A percentile compares a stretch with the other conserved stretches of the same genome.
Evolutionary conservation across 805 yeast genomes (phyloP).

Genomic region (Suhomyces sp.): DNA sequence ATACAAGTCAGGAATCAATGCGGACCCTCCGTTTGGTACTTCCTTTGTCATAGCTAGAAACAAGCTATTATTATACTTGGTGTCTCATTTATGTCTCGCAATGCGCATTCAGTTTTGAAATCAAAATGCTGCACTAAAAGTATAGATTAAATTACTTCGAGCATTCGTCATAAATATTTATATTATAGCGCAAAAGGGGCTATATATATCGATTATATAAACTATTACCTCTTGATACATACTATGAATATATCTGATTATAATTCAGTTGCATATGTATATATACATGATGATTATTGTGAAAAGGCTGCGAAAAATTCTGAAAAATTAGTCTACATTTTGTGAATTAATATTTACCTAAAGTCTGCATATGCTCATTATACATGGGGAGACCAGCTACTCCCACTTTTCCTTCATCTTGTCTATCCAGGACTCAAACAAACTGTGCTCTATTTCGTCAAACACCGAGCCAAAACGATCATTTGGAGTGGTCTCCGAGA

Average conservation of each 20-base stretch:
- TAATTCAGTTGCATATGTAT: too few species aligned
- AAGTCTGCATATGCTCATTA: background rate
- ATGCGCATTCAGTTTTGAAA: background rate
- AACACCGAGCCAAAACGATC: conserved; percentile 11
- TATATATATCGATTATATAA: too few species aligned
- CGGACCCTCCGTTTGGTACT: background rate
- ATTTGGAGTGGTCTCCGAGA: background rate
- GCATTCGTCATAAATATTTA: too few species aligned
- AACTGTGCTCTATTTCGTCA: conserved; percentile 42
- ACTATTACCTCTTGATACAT: too few species aligned
- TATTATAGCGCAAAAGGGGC: too few species aligned
- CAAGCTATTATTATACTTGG: too few species aligned
- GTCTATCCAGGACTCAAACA: conserved; percentile 42
- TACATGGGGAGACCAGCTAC: background rate
- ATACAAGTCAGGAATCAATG: conserved; percentile 11
- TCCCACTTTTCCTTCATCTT: conserved; percentile 20
- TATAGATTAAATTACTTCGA: too few species aligned
- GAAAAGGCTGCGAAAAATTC: background rate
- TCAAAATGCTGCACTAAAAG: background rate
- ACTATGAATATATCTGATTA: too few species aligned
- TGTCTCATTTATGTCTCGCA: background rate
- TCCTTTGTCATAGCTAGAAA: background rate
- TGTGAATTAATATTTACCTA: too few species aligned
- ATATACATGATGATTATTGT: too few species aligned
- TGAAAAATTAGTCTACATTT: background rate